phyloP scores from a whole-genome alignment of 257 asterid genomes.

The Salvia splendens region DNA sequence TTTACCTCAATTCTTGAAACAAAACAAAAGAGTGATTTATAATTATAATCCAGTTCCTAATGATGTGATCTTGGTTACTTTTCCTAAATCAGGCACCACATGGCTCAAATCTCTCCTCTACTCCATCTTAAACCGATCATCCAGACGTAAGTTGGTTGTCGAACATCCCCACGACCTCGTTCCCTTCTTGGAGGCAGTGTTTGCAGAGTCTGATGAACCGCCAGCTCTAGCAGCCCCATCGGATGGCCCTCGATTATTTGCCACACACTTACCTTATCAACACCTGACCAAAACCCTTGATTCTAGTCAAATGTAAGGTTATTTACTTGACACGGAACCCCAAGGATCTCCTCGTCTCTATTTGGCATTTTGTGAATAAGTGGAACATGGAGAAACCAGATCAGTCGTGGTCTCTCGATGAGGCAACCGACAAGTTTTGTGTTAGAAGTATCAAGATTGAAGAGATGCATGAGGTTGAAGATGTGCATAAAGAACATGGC shows the following conservation, averaged over 20 bases:
- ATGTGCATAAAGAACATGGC: no score
- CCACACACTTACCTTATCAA: no score
- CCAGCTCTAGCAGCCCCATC: no score
- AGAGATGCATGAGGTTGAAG: no score
- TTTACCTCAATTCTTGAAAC: conserved; percentile 20
- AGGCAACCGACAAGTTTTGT: conserved; percentile 38
- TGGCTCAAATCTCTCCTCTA: conserved; percentile 38
- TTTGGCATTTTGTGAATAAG: conserved; percentile 46
- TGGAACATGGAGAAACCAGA: conserved; percentile 5
- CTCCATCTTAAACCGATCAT: conserved; percentile 24
- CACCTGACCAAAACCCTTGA: no score
- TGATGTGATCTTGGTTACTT: conserved; percentile 27
- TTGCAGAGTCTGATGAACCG: not conserved
- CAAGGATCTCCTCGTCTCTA: conserved; percentile 18
- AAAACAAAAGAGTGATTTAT: conserved; percentile 9
- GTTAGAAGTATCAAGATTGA: no score
- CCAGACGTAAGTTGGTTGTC: conserved; percentile 19
- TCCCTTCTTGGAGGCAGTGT: conserved; percentile 33
- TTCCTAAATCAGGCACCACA: conserved; percentile 40
- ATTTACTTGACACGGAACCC: no score
- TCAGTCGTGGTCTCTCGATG: conserved; percentile 28
- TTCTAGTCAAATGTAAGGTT: no score
- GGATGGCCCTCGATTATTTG: no score
- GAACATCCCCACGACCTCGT: conserved; percentile 34
- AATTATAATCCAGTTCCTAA: conserved; percentile 35